A percentile compares a stretch with the other conserved stretches of the same genome.
Evolutionary conservation across 441 rosid genomes (phyloP).

Genomic region (Flueggea neowawraea): DNA sequence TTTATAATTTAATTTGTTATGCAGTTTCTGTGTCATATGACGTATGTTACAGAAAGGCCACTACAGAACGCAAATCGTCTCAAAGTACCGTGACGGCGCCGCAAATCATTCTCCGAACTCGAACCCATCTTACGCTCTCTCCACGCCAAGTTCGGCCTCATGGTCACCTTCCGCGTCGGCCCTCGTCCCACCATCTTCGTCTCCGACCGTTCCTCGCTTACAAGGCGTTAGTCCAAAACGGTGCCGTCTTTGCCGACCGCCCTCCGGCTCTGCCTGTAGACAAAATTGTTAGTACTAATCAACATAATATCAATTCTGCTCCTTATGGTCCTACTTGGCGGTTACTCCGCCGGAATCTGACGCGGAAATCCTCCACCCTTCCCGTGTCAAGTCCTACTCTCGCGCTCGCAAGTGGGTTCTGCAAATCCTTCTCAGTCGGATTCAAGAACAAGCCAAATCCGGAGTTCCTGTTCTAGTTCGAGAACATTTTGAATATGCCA

Average conservation of each 20-base stretch:
- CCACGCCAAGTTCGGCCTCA: constrained; percentile 13
- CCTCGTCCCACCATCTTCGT: constrained; percentile 11
- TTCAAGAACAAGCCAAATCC: not conserved
- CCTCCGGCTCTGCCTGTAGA: not conserved
- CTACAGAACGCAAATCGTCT: too few species aligned
- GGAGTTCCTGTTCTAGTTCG: not conserved
- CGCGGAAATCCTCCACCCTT: constrained; percentile 12
- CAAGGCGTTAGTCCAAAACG: constrained; percentile 16
- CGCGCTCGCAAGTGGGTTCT: constrained; percentile 12
- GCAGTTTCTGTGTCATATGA: too few species aligned
- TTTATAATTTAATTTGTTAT: too few species aligned
- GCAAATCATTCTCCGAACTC: constrained; percentile 2
- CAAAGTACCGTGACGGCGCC: too few species aligned
- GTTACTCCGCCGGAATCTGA: constrained; percentile 15
- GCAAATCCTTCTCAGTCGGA: not conserved
- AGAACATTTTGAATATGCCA: constrained; percentile 6
- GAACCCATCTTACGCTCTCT: constrained; percentile 10
- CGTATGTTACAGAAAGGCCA: too few species aligned
- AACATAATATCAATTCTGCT: constrained; percentile 1
- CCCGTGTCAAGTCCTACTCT: constrained; percentile 7
- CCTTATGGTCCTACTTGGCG: constrained; percentile 17
- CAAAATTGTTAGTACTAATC: not conserved
- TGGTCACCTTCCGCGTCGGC: constrained; percentile 11
- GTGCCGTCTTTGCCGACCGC: constrained; percentile 14
- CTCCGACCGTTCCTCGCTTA: constrained; percentile 12